These are phyloP conservation scores for Penicillium cosmopolitanum DNA, from an alignment of 495 filamentous ascomycete species.

Conservation along the genomic window DNA sequence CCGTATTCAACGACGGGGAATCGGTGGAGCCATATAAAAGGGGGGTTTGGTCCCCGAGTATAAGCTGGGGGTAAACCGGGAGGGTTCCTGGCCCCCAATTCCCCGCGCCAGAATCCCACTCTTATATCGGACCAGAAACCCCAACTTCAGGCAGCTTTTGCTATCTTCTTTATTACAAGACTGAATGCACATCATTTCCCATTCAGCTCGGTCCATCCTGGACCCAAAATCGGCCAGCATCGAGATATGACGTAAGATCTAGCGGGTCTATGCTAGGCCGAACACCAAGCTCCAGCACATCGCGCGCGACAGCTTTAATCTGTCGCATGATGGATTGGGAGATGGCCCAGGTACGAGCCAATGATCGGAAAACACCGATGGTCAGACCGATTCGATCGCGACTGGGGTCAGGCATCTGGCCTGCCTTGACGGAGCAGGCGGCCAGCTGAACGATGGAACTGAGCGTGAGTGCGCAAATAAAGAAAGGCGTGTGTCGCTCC, in stretches of 20 bases:
- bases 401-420: slow-evolving; percentile 68
- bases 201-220: slow-evolving; percentile 30
- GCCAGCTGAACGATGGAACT: slow-evolving; percentile 62
- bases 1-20: too few species aligned
- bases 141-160: not conserved
- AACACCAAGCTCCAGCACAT: slow-evolving; percentile 50
- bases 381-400: slow-evolving; percentile 80
- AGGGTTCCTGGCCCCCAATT: too few species aligned
- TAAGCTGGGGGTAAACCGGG: too few species aligned
- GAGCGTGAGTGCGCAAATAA: slow-evolving; percentile 76
- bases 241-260: slow-evolving; percentile 43
- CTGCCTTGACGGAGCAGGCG: slow-evolving; percentile 70
- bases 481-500: slow-evolving; percentile 81
- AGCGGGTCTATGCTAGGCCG: slow-evolving; percentile 48
- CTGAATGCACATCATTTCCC: not conserved
- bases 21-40: too few species aligned
- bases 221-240: slow-evolving; percentile 46
- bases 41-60: too few species aligned
- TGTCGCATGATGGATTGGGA: slow-evolving; percentile 73
- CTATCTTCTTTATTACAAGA: not conserved
- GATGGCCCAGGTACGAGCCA: slow-evolving; percentile 77
- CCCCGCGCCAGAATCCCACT: too few species aligned
- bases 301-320: slow-evolving; percentile 59
- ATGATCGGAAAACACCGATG: slow-evolving; percentile 77
- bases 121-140: not conserved